These are phyloP conservation scores for Hymenotorrendiella dingleyae DNA, from an alignment of 2,329 filamentous ascomycete species.

Conservation along the genomic window DNA sequence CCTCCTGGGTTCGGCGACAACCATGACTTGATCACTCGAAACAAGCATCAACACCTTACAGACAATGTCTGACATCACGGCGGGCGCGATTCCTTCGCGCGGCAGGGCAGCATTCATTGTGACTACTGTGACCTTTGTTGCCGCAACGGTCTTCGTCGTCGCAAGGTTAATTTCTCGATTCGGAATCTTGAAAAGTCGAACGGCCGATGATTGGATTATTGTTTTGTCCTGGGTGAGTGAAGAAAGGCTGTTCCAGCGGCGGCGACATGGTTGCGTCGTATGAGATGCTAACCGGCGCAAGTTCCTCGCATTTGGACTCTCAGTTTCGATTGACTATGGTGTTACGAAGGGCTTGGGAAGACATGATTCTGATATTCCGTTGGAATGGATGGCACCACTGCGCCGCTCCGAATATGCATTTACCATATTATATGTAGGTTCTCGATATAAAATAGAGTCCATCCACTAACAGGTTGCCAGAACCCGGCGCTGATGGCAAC, in stretches of 20 bases:
- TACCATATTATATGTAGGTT: constrained; percentile 54
- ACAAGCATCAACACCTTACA: neutral
- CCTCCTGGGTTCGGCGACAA: constrained; percentile 10
- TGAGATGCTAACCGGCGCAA: constrained; percentile 14
- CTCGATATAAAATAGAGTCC: neutral
- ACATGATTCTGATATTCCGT: constrained; percentile 55
- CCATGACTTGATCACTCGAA: constrained; percentile 13
- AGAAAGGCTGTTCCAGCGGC: no score
- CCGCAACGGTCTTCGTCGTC: constrained; percentile 69
- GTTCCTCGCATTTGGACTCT: constrained; percentile 59
- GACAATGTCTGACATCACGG: neutral
- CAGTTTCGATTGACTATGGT: constrained; percentile 60
- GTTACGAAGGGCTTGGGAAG: constrained; percentile 61
- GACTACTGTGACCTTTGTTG: constrained; percentile 59
- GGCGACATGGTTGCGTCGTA: neutral
- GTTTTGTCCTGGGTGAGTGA: constrained; percentile 62
- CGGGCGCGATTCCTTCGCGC: neutral
- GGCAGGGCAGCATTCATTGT: constrained; percentile 54
- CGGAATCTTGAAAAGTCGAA: constrained; percentile 65
- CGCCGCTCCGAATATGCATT: constrained; percentile 58
- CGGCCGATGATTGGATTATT: constrained; percentile 77
- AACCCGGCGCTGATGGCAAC: constrained; percentile 87
- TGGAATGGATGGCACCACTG: constrained; percentile 43
- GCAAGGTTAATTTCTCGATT: constrained; percentile 68
- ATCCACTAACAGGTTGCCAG: constrained; percentile 35